Evolutionary conservation across 2,329 filamentous ascomycete genomes (phyloP).

Genomic region (Nannizzia gypsea): DNA sequence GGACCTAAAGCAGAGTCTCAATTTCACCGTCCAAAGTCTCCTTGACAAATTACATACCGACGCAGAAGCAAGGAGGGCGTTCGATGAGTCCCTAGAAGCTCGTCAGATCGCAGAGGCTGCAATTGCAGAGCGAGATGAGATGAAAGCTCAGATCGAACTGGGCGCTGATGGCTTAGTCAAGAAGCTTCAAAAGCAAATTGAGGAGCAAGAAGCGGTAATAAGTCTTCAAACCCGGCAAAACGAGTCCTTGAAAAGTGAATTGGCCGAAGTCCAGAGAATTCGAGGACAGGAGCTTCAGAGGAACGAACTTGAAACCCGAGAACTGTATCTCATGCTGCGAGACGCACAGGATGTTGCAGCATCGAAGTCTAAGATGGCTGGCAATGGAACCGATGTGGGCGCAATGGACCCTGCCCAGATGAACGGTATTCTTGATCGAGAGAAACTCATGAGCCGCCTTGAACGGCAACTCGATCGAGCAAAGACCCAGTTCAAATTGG

Average conservation of each 20-base stretch:
- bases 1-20: conserved; percentile 94
- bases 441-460: conserved; percentile 81
- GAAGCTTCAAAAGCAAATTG: conserved; percentile 86
- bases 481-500: conserved; percentile 94
- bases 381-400: conserved; percentile 40
- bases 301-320: conserved; percentile 89
- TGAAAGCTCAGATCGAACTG: conserved; percentile 75
- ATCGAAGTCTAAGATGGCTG: conserved; percentile 58
- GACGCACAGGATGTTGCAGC: conserved; percentile 95
- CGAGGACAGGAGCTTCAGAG: conserved; percentile 84
- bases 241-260: conserved; percentile 76
- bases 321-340: conserved; percentile 94
- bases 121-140: conserved; percentile 91
- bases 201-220: conserved; percentile 83
- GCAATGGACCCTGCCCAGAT: conserved; percentile 62
- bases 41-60: conserved; percentile 95
- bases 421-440: conserved; percentile 86
- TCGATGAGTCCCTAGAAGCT: conserved; percentile 82
- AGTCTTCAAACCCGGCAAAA: conserved; percentile 77
- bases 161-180: conserved; percentile 88
- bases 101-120: conserved; percentile 90
- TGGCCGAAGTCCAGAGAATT: conserved; percentile 74
- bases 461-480: conserved; percentile 93
- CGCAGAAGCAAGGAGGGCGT: conserved; percentile 80
- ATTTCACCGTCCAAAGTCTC: conserved; percentile 91